Conservation (phyloP, 148 eudicot species). For the Pharnaceum exiguum region DNA sequence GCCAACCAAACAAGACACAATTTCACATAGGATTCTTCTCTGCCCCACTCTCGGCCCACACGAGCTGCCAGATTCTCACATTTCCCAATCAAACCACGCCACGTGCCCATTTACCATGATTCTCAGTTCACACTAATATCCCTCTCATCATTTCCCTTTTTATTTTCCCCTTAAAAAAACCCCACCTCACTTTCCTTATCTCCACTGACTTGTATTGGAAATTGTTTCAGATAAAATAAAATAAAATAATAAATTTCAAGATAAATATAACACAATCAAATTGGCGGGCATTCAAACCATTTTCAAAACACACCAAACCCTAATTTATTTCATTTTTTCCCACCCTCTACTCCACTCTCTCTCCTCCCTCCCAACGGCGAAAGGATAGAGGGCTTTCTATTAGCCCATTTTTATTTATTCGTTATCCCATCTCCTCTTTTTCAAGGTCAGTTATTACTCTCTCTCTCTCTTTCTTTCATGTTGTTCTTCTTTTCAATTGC, state of each 20-base stretch:
- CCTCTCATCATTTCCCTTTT: neutral
- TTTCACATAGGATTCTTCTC: constrained; percentile 14
- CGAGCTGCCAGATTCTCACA: constrained; percentile 9
- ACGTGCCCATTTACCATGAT: constrained; percentile 14
- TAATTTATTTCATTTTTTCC: neutral
- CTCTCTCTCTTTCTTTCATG: neutral
- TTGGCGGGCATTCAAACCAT: constrained; percentile 28
- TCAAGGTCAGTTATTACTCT: constrained; percentile 8
- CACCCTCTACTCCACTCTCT: neutral
- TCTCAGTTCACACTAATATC: constrained; percentile 5
- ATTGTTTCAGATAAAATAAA: constrained; percentile 6
- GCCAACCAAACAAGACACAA: constrained; percentile 1
- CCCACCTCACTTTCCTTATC: neutral
- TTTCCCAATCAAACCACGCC: constrained; percentile 10
- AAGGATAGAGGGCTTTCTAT: neutral
- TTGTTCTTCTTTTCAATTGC: neutral
- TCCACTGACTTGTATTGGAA: no score
- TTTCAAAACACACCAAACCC: constrained; percentile 24
- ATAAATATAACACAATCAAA: no score
- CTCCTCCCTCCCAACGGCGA: constrained; percentile 5
- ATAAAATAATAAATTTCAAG: no score
- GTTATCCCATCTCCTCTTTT: neutral
- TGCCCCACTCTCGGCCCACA: constrained; percentile 10
- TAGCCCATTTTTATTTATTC: neutral
- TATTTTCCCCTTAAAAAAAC: neutral